Percentiles rank a stretch among this genome's conserved stretches.
Conservation (phyloP, 805 yeast genomes). For the Candida golubevii region DNA sequence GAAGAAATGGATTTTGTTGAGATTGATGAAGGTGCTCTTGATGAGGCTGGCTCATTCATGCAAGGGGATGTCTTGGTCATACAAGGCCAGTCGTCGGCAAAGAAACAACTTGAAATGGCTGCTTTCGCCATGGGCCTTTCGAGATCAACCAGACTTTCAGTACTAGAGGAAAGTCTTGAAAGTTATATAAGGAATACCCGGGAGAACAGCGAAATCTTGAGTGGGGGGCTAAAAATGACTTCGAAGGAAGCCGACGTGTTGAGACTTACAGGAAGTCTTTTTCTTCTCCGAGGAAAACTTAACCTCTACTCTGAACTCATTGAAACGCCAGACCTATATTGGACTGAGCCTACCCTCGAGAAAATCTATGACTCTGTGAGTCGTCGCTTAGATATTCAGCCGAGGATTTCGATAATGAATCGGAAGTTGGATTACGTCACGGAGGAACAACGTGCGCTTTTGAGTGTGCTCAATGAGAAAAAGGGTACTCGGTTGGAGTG, state of each 20-base stretch:
- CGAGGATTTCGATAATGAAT: conserved; percentile 75
- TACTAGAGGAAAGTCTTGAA: conserved; percentile 71
- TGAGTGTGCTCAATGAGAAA: conserved; percentile 70
- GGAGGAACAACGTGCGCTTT: conserved; percentile 76
- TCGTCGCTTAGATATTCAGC: conserved; percentile 65
- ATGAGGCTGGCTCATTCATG: conserved; percentile 37
- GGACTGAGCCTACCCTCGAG: conserved; percentile 88
- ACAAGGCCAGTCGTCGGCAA: conserved; percentile 41
- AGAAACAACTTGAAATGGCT: conserved; percentile 66
- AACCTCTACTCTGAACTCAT: conserved; percentile 84
- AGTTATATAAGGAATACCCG: conserved; percentile 60
- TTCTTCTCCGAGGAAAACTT: conserved; percentile 74
- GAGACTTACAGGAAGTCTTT: conserved; percentile 66
- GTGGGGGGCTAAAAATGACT: conserved; percentile 49
- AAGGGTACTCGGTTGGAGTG: conserved; percentile 77
- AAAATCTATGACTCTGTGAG: conserved; percentile 69
- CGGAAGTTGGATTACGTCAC: conserved; percentile 86
- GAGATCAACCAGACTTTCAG: conserved; percentile 79
- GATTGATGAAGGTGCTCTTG: conserved; percentile 27
- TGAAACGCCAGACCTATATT: conserved; percentile 89
- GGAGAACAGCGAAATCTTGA: conserved; percentile 58
- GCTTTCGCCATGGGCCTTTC: conserved; percentile 89
- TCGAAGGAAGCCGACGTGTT: conserved; percentile 57
- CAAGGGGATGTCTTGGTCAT: conserved; percentile 69
- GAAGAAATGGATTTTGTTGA: conserved; percentile 86